phyloP scores from a whole-genome alignment of 2,329 filamentous ascomycete genomes.

The Colletotrichum tropicale region DNA sequence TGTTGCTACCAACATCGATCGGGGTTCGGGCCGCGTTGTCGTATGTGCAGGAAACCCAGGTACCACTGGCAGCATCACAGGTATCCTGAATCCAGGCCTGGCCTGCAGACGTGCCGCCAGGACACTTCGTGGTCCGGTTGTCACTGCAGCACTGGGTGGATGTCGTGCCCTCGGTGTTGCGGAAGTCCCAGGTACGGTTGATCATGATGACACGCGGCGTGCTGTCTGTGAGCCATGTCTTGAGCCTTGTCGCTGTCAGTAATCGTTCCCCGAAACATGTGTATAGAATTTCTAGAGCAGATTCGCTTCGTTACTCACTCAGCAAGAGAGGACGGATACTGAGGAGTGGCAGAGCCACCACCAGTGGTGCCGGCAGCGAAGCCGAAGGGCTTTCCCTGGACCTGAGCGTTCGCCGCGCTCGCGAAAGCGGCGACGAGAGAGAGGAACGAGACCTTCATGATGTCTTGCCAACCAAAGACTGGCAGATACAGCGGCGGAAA shows the following conservation, averaged over 20 bases:
- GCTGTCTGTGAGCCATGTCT: conserved; percentile 30
- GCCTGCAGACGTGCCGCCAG: conserved; percentile 21
- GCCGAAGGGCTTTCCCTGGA: conserved; percentile 31
- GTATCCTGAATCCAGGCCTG: conserved; percentile 29
- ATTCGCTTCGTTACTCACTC: not conserved
- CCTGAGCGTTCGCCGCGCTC: conserved; percentile 26
- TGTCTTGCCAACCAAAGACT: not conserved
- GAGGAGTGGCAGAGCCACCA: conserved; percentile 50
- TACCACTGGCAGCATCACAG: conserved; percentile 23
- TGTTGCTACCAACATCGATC: conserved; percentile 30
- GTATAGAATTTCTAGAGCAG: not conserved
- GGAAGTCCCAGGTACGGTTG: conserved; percentile 33
- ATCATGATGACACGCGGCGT: conserved; percentile 40
- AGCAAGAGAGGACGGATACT: conserved; percentile 34
- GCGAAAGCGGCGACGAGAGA: conserved; percentile 25
- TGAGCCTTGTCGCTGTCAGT: conserved; percentile 30
- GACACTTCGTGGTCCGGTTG: conserved; percentile 29
- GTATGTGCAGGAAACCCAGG: conserved; percentile 25
- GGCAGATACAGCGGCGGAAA: not conserved
- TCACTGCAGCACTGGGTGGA: conserved; percentile 29
- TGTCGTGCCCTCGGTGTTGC: conserved; percentile 26
- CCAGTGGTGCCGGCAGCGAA: conserved; percentile 51
- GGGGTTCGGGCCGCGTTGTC: conserved; percentile 28
- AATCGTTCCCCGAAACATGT: not conserved
- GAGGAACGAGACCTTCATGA: not conserved